phyloP scores from a whole-genome alignment of 805 yeast species.

The Vanderwaltozyma verrucispora region DNA sequence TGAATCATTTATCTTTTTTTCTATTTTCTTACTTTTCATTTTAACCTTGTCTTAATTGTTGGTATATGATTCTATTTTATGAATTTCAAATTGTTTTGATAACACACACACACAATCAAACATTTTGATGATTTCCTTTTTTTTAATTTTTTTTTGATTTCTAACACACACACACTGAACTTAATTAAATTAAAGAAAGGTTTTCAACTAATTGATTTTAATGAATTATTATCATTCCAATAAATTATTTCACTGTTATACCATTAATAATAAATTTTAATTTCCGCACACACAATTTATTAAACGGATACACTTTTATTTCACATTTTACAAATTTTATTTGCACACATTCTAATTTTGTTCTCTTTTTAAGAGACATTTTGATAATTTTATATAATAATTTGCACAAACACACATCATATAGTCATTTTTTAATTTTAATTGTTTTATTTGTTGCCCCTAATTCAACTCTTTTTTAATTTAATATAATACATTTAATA shows the following conservation, averaged over 20 bases:
- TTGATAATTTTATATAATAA: not conserved
- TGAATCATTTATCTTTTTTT: not conserved
- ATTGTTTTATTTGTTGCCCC: conserved; percentile 4
- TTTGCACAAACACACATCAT: conserved; percentile 3
- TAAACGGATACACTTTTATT: not conserved
- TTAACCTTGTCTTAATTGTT: not conserved
- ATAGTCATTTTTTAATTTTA: conserved; percentile 6
- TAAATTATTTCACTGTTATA: not conserved
- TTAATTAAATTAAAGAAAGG: too few species aligned
- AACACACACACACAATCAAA: conserved; percentile 2
- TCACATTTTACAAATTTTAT: not conserved
- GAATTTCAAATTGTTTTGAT: not conserved
- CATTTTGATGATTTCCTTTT: not conserved
- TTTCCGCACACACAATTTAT: conserved; percentile 1
- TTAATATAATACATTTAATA: not conserved
- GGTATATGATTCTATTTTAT: not conserved
- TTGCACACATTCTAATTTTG: conserved; percentile 1
- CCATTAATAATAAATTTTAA: conserved; percentile 1
- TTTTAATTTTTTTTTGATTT: too few species aligned
- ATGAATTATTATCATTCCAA: not conserved
- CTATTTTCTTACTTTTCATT: conserved; percentile 1
- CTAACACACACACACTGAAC: not conserved
- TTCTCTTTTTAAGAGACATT: conserved; percentile 2
- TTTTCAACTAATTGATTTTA: not conserved
- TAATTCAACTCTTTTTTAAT: not conserved